Conservation (phyloP, 371 early-diverging fungal species). For the Rhizopus stolonifer region DNA sequence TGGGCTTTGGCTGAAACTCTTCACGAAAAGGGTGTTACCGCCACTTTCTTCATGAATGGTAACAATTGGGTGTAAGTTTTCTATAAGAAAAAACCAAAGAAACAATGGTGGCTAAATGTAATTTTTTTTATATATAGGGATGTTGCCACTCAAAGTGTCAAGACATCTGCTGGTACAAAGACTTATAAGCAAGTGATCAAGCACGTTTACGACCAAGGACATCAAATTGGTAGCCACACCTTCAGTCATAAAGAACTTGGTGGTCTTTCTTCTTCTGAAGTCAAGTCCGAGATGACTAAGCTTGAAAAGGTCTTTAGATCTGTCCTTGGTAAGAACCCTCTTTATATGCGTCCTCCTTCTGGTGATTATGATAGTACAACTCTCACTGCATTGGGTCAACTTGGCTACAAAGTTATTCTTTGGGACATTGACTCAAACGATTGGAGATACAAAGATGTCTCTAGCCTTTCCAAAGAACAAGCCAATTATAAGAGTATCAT, state of each 20-base stretch:
- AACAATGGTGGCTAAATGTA: not conserved
- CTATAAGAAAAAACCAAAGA: not conserved
- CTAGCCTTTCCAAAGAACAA: slow-evolving; percentile 18
- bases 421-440: slow-evolving; percentile 36
- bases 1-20: slow-evolving; percentile 49
- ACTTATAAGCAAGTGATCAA: slow-evolving; percentile 32
- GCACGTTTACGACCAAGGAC: slow-evolving; percentile 41
- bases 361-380: slow-evolving; percentile 20
- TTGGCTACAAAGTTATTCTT: slow-evolving; percentile 25
- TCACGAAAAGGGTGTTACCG: slow-evolving; percentile 38
- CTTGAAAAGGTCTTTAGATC: slow-evolving; percentile 25
- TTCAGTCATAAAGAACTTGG: slow-evolving; percentile 41
- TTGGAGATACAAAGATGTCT: slow-evolving; percentile 19
- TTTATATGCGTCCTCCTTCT: slow-evolving; percentile 30
- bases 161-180: slow-evolving; percentile 26
- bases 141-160: slow-evolving; percentile 22
- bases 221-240: slow-evolving; percentile 52
- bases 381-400: slow-evolving; percentile 18
- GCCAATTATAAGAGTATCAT: slow-evolving; percentile 19
- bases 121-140: slow-evolving; percentile 11
- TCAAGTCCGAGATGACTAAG: slow-evolving; percentile 24
- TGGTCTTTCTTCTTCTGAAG: slow-evolving; percentile 10
- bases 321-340: slow-evolving; percentile 25
- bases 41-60: slow-evolving; percentile 72
- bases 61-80: slow-evolving; percentile 31